Conservation (phyloP, 768 basidiomycete genomes). For the Kwoniella sp. region DNA sequence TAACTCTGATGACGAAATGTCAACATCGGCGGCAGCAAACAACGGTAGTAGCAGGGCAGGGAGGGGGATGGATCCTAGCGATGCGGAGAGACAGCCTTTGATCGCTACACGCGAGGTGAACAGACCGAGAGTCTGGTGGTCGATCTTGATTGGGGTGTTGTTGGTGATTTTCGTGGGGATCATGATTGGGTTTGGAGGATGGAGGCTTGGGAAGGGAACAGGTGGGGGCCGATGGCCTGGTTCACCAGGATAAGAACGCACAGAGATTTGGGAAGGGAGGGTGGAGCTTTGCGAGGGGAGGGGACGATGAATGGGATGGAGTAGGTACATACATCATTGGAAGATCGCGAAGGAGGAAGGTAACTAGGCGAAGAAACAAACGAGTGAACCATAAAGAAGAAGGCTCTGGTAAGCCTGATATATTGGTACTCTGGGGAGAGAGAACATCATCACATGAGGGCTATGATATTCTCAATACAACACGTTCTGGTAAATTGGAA, state of each 20-base stretch:
- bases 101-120: slow-evolving; percentile 7
- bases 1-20: neutral
- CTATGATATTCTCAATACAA: too few relatives aligned
- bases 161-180: slow-evolving; percentile 23
- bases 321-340: too few relatives aligned
- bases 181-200: slow-evolving; percentile 40
- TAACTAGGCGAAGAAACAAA: too few relatives aligned
- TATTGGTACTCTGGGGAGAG: too few relatives aligned
- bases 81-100: slow-evolving; percentile 37
- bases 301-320: too few relatives aligned
- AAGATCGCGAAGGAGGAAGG: too few relatives aligned
- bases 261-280: too few relatives aligned
- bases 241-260: slow-evolving; percentile 28
- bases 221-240: slow-evolving; percentile 46
- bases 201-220: slow-evolving; percentile 36
- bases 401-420: too few relatives aligned
- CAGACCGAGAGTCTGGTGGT: slow-evolving; percentile 3
- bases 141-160: slow-evolving; percentile 17
- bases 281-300: too few relatives aligned
- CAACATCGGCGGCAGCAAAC: neutral
- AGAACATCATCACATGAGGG: too few relatives aligned
- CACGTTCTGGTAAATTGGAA: too few relatives aligned
- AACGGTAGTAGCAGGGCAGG: neutral
- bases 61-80: neutral
- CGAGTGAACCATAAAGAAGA: too few relatives aligned